Evolutionary conservation across 768 basidiomycete species (phyloP).

Genomic region (Suillus subalutaceus): DNA sequence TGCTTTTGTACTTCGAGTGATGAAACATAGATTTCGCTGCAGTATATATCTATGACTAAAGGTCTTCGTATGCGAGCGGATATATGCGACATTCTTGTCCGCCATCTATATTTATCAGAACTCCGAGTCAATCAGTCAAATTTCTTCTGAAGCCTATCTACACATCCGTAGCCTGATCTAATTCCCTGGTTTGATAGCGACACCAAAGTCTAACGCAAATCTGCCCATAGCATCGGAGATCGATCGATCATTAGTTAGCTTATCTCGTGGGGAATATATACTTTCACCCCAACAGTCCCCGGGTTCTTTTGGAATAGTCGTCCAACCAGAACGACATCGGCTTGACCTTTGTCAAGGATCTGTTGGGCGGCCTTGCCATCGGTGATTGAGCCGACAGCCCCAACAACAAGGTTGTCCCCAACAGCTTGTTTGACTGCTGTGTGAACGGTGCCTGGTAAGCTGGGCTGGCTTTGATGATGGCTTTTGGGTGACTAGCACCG

Average conservation of each 20-base stretch:
- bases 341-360: constrained; percentile 44
- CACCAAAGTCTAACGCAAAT: constrained; percentile 59
- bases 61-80: not conserved
- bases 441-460: constrained; percentile 61
- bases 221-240: not conserved
- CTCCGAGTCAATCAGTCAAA: constrained; percentile 12
- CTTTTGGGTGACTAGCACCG: constrained; percentile 56
- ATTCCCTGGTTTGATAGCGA: constrained; percentile 45
- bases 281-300: constrained; percentile 43
- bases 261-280: constrained; percentile 6
- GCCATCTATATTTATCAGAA: not conserved
- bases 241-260: not conserved
- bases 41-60: not conserved
- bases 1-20: not conserved
- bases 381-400: constrained; percentile 26
- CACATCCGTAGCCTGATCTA: constrained; percentile 57
- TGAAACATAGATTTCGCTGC: not conserved
- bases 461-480: constrained; percentile 21
- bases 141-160: constrained; percentile 21
- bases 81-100: not conserved
- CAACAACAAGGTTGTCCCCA: constrained; percentile 41
- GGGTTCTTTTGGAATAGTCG: constrained; percentile 65
- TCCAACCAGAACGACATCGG: constrained; percentile 53
- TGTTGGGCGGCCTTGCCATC: constrained; percentile 46
- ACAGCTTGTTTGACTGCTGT: constrained; percentile 46